Conservation (phyloP, 257 asterid species). For the Nicotiana attenuata region DNA sequence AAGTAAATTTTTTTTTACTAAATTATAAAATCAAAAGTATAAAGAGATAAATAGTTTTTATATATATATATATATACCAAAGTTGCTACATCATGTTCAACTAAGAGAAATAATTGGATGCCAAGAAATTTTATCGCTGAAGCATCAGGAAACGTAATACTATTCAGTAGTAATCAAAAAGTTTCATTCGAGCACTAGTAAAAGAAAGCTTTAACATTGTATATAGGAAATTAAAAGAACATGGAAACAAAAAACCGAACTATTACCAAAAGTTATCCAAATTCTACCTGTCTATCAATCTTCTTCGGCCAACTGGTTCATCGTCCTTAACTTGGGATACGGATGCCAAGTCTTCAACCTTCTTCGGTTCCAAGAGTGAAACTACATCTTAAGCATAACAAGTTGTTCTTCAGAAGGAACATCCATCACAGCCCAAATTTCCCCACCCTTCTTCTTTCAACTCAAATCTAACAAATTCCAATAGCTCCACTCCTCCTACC, state of each 20-base stretch:
- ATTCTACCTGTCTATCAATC: conserved; percentile 78
- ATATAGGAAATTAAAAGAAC: neutral
- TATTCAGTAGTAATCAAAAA: neutral
- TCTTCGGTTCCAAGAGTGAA: conserved; percentile 52
- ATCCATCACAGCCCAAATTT: conserved; percentile 84
- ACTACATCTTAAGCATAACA: conserved; percentile 40
- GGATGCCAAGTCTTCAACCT: conserved; percentile 33
- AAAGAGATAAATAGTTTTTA: too few species aligned
- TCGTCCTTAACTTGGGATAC: conserved; percentile 35
- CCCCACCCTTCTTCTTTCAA: conserved; percentile 77
- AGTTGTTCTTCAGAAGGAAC: conserved; percentile 46
- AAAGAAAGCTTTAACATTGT: neutral
- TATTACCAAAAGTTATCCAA: neutral
- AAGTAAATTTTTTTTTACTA: too few species aligned
- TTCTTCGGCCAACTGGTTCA: conserved; percentile 44
- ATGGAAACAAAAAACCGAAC: neutral
- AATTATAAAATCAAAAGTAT: too few species aligned
- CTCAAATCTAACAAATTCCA: conserved; percentile 73
- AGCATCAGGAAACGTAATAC: neutral
- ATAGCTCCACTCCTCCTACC: conserved; percentile 74
- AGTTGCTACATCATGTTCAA: neutral
- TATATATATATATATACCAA: too few species aligned
- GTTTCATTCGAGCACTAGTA: neutral
- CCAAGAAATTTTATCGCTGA: neutral
- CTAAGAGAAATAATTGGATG: neutral